phyloP scores from a whole-genome alignment of 1,139 yeast species.

The Entelexis sorbosivorans region DNA sequence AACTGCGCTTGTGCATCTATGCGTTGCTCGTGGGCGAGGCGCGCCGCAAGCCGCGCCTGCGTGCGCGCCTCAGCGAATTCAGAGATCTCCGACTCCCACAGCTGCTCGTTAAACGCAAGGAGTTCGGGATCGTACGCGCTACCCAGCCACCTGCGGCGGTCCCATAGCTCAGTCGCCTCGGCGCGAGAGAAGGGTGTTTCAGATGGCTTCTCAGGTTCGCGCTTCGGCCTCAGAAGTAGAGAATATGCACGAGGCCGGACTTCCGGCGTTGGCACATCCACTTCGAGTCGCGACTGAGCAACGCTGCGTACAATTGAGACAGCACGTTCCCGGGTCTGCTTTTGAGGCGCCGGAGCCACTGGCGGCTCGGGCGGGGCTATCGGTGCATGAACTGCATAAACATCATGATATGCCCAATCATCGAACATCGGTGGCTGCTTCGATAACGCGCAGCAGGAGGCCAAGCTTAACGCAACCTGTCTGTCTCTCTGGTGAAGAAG shows the following conservation, averaged over 20 bases:
- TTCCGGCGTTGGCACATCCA: slow-evolving; percentile 8
- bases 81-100: slow-evolving; percentile 11
- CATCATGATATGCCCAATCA: slow-evolving; percentile 22
- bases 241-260: slow-evolving; percentile 13
- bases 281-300: slow-evolving; percentile 1
- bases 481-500: not conserved
- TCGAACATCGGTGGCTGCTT: slow-evolving; percentile 13
- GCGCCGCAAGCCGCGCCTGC: slow-evolving; percentile 6
- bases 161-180: not conserved
- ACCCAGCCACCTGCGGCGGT: slow-evolving; percentile 12
- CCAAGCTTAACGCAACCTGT: not conserved
- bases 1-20: not conserved
- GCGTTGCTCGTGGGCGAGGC: not conserved
- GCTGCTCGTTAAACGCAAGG: slow-evolving; percentile 8
- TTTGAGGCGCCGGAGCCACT: not conserved
- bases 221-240: not conserved
- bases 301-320: slow-evolving; percentile 7
- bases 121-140: not conserved
- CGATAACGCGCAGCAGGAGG: not conserved
- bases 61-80: not conserved
- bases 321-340: slow-evolving; percentile 1
- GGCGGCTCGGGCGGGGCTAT: slow-evolving; percentile 8
- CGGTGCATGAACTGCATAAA: slow-evolving; percentile 13
- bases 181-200: slow-evolving; percentile 6
- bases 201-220: not conserved